Percentiles rank a stretch among this genome's conserved stretches.
These are phyloP conservation scores for Brasilioporus rufonigricans DNA, from an alignment of 768 basidiomycete genomes.

Conservation along the genomic window DNA sequence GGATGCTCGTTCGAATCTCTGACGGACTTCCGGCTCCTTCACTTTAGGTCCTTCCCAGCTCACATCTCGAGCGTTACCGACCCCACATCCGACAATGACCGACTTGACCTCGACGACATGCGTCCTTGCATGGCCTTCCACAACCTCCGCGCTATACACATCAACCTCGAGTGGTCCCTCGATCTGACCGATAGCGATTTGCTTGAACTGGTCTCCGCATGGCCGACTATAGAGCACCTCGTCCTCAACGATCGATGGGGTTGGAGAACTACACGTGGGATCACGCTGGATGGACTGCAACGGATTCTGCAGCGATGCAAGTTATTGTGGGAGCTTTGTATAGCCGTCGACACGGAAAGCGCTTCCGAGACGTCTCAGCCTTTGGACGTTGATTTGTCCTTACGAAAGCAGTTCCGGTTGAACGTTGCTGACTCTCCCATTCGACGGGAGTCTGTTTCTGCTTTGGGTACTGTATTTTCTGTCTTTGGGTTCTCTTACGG, in stretches of 20 bases:
- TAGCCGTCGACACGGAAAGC: constrained; percentile 2
- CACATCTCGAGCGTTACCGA: background rate
- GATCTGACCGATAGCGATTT: constrained; percentile 3
- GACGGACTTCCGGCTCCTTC: background rate
- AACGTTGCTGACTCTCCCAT: background rate
- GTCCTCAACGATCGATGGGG: constrained; percentile 9
- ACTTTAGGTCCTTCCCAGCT: background rate
- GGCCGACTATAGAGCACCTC: no score
- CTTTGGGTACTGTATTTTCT: background rate
- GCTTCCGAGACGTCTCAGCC: background rate
- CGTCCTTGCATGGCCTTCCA: background rate
- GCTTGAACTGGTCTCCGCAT: constrained; percentile 6
- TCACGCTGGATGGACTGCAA: constrained; percentile 6
- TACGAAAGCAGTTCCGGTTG: background rate
- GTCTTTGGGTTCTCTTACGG: background rate
- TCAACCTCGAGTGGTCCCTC: constrained; percentile 5
- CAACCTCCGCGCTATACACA: background rate
- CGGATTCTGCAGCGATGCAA: background rate
- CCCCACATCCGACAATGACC: background rate
- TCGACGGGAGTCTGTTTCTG: background rate
- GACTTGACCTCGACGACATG: background rate
- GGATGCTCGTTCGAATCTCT: background rate
- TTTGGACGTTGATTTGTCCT: background rate
- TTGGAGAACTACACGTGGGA: background rate
- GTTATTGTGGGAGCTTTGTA: background rate